Evolutionary conservation across 352 stramenopile species (phyloP).

Genomic region (Peronosclerospora sorghi): DNA sequence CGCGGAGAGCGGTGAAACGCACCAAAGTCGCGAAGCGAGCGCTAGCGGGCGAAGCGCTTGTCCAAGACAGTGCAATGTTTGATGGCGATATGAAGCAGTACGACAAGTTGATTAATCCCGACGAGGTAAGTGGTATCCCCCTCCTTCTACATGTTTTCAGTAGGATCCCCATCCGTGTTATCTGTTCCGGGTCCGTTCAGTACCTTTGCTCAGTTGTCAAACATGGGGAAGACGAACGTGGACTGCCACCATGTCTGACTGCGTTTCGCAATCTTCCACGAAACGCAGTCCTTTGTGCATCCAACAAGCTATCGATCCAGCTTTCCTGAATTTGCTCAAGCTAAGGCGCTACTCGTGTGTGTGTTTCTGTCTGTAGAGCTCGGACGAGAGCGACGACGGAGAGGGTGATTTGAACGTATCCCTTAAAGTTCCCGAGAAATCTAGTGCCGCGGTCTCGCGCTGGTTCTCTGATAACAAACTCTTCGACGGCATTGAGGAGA

Average conservation of each 20-base stretch:
- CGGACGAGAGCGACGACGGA: slow-evolving; percentile 59
- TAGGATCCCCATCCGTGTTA: slow-evolving; percentile 81
- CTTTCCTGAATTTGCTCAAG: too few relatives aligned
- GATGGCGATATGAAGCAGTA: slow-evolving; percentile 73
- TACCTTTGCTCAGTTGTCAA: slow-evolving; percentile 89
- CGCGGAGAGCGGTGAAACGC: slow-evolving; percentile 74
- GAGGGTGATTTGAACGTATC: slow-evolving; percentile 54
- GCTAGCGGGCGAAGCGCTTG: slow-evolving; percentile 63
- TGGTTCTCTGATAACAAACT: slow-evolving; percentile 83
- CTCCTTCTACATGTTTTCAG: slow-evolving; percentile 13
- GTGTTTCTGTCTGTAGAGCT: slow-evolving; percentile 47
- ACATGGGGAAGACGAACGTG: slow-evolving; percentile 69
- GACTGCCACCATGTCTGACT: slow-evolving; percentile 82
- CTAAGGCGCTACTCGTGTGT: background rate
- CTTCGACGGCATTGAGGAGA: slow-evolving; percentile 63
- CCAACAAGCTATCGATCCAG: slow-evolving; percentile 51
- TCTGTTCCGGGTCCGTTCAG: slow-evolving; percentile 80
- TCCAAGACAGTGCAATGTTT: slow-evolving; percentile 73
- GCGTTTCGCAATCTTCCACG: slow-evolving; percentile 20
- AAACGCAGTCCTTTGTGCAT: slow-evolving; percentile 65
- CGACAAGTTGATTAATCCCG: slow-evolving; percentile 79
- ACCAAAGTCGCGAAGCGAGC: slow-evolving; percentile 79
- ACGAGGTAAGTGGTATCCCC: slow-evolving; percentile 55
- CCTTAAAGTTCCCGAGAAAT: slow-evolving; percentile 72
- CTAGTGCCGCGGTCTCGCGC: slow-evolving; percentile 56